A percentile compares a stretch with the other conserved stretches of the same genome.
These are phyloP conservation scores for Didymella pinodella DNA, from an alignment of 2,329 filamentous ascomycete genomes.

Conservation along the genomic window DNA sequence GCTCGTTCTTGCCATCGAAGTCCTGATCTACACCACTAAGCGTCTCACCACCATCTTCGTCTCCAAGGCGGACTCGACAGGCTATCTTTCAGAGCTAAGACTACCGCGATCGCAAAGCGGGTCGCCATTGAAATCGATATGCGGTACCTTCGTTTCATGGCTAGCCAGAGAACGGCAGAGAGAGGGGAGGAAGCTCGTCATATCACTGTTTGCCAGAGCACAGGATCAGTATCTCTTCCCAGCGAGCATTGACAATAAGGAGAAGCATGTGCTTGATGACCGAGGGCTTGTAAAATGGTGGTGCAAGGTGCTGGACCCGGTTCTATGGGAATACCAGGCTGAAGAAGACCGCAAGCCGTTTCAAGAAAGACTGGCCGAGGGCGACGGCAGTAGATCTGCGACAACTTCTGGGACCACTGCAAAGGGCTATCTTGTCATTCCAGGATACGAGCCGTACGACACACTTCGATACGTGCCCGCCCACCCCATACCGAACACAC, in stretches of 20 bases:
- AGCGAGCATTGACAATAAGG: slow-evolving; percentile 81
- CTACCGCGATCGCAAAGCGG: slow-evolving; percentile 57
- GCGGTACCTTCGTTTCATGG: slow-evolving; percentile 77
- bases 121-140: slow-evolving; percentile 79
- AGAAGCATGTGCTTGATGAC: slow-evolving; percentile 93
- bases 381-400: slow-evolving; percentile 31
- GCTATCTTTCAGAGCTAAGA: slow-evolving; percentile 75
- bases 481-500: slow-evolving; percentile 50
- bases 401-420: slow-evolving; percentile 50
- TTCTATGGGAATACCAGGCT: slow-evolving; percentile 64
- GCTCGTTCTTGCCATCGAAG: slow-evolving; percentile 82
- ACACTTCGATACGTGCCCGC: slow-evolving; percentile 79
- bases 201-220: slow-evolving; percentile 90
- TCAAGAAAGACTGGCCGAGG: slow-evolving; percentile 41
- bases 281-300: slow-evolving; percentile 93
- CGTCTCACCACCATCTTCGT: slow-evolving; percentile 88
- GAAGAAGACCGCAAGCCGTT: slow-evolving; percentile 52
- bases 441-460: slow-evolving; percentile 83
- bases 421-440: slow-evolving; percentile 86
- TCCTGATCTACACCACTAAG: slow-evolving; percentile 83
- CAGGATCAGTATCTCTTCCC: slow-evolving; percentile 96
- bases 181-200: slow-evolving; percentile 71
- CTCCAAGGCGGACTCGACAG: slow-evolving; percentile 96
- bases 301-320: slow-evolving; percentile 84
- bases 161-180: slow-evolving; percentile 73